These are phyloP conservation scores for Aspergillus sp. DNA, from an alignment of 2,329 filamentous ascomycete genomes.

Conservation along the genomic window DNA sequence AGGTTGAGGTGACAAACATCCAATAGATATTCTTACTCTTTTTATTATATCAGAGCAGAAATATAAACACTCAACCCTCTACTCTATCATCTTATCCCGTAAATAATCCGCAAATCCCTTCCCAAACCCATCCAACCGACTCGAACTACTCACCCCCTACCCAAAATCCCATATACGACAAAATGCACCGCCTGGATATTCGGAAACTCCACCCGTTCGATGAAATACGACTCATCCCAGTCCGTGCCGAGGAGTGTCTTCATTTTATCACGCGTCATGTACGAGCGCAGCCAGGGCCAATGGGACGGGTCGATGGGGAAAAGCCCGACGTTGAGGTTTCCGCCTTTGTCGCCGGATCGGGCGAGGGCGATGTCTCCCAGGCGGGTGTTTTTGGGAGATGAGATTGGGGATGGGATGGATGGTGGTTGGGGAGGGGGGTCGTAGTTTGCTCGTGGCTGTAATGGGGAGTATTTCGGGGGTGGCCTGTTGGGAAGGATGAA, in stretches of 20 bases:
- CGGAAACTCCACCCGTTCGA: slow-evolving; percentile 48
- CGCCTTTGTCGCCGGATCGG: slow-evolving; percentile 38
- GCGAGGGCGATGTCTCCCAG: slow-evolving; percentile 42
- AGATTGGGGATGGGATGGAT: slow-evolving; percentile 18
- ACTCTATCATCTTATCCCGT: slow-evolving; percentile 39
- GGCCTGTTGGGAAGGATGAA: slow-evolving; percentile 8
- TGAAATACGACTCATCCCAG: slow-evolving; percentile 36
- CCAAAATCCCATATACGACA: slow-evolving; percentile 46
- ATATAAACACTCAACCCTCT: slow-evolving; percentile 21
- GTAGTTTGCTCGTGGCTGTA: slow-evolving; percentile 12
- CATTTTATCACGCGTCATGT: slow-evolving; percentile 37
- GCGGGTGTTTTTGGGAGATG: slow-evolving; percentile 18
- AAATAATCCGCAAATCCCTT: slow-evolving; percentile 53
- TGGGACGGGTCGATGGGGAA: slow-evolving; percentile 22
- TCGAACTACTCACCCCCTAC: slow-evolving; percentile 46
- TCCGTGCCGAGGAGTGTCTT: slow-evolving; percentile 41
- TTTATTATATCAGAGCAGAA: no score
- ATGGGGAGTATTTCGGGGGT: slow-evolving; percentile 11
- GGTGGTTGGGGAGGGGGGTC: slow-evolving; percentile 13
- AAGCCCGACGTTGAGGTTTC: slow-evolving; percentile 40
- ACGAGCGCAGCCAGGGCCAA: slow-evolving; percentile 34
- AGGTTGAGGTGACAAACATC: no score
- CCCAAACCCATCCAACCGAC: slow-evolving; percentile 45
- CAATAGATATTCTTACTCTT: no score
- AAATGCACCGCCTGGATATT: slow-evolving; percentile 46